phyloP scores from a whole-genome alignment of 495 filamentous ascomycete genomes.

The Hypoxylon rickii region DNA sequence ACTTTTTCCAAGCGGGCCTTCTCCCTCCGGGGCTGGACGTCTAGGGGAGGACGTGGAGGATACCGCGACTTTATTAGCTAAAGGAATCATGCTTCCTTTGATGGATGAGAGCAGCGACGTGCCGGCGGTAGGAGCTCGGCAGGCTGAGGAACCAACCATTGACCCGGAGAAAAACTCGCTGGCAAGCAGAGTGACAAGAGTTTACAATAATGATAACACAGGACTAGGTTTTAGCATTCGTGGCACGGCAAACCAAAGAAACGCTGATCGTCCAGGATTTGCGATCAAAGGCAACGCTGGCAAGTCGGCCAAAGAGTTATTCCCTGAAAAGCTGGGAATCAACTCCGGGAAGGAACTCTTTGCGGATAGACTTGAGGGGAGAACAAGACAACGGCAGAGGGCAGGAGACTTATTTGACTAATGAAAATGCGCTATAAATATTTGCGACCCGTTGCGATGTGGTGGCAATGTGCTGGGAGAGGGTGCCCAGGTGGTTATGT shows the following conservation, averaged over 20 bases:
- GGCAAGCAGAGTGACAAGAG: constrained; percentile 25
- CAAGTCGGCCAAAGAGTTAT: constrained; percentile 68
- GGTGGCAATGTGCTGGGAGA: not conserved
- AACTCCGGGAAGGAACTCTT: constrained; percentile 79
- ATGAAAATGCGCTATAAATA: constrained; percentile 8
- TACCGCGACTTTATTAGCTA: constrained; percentile 60
- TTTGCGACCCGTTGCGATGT: not conserved
- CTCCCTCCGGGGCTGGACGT: constrained; percentile 47
- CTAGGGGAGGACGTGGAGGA: constrained; percentile 71
- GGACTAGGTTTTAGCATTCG: constrained; percentile 60
- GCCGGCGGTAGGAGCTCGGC: constrained; percentile 9
- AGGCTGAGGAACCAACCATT: constrained; percentile 49
- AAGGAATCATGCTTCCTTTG: constrained; percentile 57
- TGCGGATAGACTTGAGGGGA: constrained; percentile 51
- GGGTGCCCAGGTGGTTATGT: too few species aligned
- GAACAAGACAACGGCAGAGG: constrained; percentile 51
- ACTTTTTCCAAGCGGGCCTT: constrained; percentile 69
- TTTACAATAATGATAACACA: constrained; percentile 17
- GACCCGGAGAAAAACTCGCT: constrained; percentile 24
- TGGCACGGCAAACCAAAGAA: constrained; percentile 57
- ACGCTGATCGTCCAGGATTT: constrained; percentile 59
- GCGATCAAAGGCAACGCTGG: constrained; percentile 66
- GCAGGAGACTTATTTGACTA: constrained; percentile 61
- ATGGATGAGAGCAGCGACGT: constrained; percentile 50
- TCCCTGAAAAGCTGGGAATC: constrained; percentile 64